Evolutionary conservation across 164 flowering plant genomes (phyloP), one percentile per base, ranked within the genome.

Genomic region (Vitis cinerea): DNA sequence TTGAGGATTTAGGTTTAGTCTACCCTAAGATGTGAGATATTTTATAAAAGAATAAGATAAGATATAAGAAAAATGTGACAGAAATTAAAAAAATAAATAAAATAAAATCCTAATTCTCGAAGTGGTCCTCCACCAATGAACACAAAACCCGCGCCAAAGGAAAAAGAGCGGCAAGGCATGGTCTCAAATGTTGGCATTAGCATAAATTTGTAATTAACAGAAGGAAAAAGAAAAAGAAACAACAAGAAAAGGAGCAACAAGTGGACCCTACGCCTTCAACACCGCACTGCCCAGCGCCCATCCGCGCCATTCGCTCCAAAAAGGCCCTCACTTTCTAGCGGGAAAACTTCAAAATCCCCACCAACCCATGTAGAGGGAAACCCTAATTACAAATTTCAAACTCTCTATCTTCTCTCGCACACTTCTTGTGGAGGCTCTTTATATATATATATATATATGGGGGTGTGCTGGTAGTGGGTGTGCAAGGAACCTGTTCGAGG

Each of bases 401-500:
- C 66, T 12, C 61, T 23, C 64, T 61, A 52, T n/a, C 68, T 37
- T 37, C 44, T 37, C 44, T 37, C 44, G 44, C 44, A 37, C 44
- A 37, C 44, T 37, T 37, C 44, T 37, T 37, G 44, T 37, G 44
- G 7, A 3, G 44, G 7, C 0, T 37, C 44, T 37, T 37, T 37
- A 37, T 37, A 37, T 37, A 37, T 37, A 31, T 31, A 31, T 31
- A 37, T 37, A 31, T 31, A 31, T 31, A 37, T 3, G 44, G 44
- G 6, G 44, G 44, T 37, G 44, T 37, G 44, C 7, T 37, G 44
- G 7, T 37, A 31, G 11, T 61, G 16, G 16, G 14, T 16, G 67
- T 56, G 76, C 67, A 50, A 72, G 1, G 13, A 47, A 77, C 49
- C 79, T 79, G 86, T 81, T 82, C 80, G 84, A 79, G 72, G 73